Evolutionary conservation across 331 rosid genomes (phyloP).

Genomic region (Quercus lobata): DNA sequence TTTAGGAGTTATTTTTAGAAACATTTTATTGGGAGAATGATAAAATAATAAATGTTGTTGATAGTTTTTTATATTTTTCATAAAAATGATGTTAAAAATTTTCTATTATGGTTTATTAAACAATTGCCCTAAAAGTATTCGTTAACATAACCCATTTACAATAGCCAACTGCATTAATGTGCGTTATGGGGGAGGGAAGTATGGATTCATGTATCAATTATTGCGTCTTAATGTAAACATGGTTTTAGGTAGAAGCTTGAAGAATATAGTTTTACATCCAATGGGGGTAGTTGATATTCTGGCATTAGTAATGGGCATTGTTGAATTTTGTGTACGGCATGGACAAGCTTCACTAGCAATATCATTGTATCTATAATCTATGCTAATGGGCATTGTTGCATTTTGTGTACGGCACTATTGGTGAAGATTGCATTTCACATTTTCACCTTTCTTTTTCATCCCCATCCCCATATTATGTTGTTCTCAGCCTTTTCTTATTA

Average conservation of each 20-base stretch:
- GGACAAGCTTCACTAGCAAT: neutral
- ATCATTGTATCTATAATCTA: neutral
- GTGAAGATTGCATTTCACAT: neutral
- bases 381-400: neutral
- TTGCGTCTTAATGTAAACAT: too few species aligned
- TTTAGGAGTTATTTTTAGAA: too few species aligned
- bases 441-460: neutral
- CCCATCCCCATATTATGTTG: neutral
- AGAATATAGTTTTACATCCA: neutral
- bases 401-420: too few species aligned
- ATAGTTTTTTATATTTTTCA: too few species aligned
- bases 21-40: too few species aligned
- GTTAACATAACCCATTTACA: neutral
- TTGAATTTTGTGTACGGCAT: neutral
- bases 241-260: too few species aligned
- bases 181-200: too few species aligned
- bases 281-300: neutral
- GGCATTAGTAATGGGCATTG: neutral
- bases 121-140: rapidly evolving
- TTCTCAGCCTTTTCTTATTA: neutral
- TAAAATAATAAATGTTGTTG: too few species aligned
- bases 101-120: too few species aligned
- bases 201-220: too few species aligned
- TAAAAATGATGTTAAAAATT: too few species aligned
- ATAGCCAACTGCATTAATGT: neutral